A percentile compares a stretch with the other conserved stretches of the same genome.
phyloP scores from a whole-genome alignment of 345 rosid species.

The Hibiscus mutabilis region DNA sequence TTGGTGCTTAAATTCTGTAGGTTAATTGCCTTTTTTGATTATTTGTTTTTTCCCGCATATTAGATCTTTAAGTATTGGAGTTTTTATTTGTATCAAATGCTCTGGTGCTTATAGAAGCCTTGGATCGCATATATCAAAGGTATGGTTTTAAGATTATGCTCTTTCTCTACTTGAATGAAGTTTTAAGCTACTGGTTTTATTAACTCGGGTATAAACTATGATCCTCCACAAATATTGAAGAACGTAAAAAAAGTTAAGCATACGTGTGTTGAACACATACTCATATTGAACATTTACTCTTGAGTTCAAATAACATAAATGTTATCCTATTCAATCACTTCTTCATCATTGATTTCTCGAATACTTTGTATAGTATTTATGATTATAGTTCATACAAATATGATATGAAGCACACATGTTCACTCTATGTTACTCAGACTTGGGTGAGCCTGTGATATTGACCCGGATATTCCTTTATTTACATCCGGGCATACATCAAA shows the following conservation, averaged over 20 bases:
- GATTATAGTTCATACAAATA: neutral
- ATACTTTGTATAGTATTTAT: neutral
- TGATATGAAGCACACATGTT: neutral
- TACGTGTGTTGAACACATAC: no score
- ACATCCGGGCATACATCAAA: no score
- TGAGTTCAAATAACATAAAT: neutral
- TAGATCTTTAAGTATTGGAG: slow-evolving; percentile 82
- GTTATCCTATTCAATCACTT: neutral
- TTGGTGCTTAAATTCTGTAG: neutral
- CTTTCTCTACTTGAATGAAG: neutral
- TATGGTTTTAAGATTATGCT: slow-evolving; percentile 19
- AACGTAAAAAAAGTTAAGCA: no score
- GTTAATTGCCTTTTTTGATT: slow-evolving; percentile 8
- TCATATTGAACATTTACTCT: neutral
- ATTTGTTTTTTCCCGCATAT: slow-evolving; percentile 22
- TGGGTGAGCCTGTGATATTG: no score
- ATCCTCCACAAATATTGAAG: neutral
- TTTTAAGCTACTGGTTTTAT: neutral
- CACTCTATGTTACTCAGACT: neutral
- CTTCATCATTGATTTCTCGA: neutral
- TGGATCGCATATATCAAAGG: slow-evolving; percentile 97
- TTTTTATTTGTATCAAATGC: slow-evolving; percentile 91
- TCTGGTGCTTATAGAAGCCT: slow-evolving; percentile 97
- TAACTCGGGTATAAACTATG: neutral
- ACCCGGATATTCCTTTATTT: no score